phyloP scores from a whole-genome alignment of 2,329 filamentous ascomycete genomes.

The Aspergillus texensis region DNA sequence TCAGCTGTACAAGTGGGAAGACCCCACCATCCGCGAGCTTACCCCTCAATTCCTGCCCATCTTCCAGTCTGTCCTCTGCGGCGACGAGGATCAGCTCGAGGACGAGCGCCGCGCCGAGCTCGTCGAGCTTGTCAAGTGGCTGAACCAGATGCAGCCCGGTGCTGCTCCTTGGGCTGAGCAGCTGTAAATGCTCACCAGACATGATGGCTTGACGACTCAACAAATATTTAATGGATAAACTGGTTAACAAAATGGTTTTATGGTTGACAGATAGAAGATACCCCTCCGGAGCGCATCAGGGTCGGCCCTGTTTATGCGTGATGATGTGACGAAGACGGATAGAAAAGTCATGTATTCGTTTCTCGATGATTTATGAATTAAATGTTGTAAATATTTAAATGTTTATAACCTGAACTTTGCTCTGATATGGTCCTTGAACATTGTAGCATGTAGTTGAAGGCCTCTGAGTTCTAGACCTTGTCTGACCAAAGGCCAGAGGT shows the following conservation, averaged over 20 bases:
- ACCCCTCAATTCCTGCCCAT: conserved; percentile 51
- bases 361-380: conserved; percentile 36
- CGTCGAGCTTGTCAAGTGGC: conserved; percentile 51
- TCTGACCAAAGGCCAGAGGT: no score
- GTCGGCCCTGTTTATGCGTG: conserved; percentile 10
- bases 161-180: conserved; percentile 43
- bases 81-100: conserved; percentile 50
- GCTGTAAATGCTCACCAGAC: conserved; percentile 26
- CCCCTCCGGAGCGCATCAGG: conserved; percentile 17
- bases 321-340: conserved; percentile 14
- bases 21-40: conserved; percentile 48
- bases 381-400: conserved; percentile 23
- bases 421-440: no score
- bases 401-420: no score
- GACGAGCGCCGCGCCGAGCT: conserved; percentile 51
- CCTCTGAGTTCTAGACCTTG: no score
- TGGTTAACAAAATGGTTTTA: conserved; percentile 11
- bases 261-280: conserved; percentile 24
- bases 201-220: conserved; percentile 13
- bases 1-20: conserved; percentile 66
- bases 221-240: conserved; percentile 19
- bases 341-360: conserved; percentile 20
- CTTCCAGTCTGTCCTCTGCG: conserved; percentile 50
- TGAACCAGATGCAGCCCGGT: conserved; percentile 49
- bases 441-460: no score